These are phyloP conservation scores for Heterobasidion annosum DNA, from an alignment of 1,284 basidiomycete species.

Conservation along the genomic window DNA sequence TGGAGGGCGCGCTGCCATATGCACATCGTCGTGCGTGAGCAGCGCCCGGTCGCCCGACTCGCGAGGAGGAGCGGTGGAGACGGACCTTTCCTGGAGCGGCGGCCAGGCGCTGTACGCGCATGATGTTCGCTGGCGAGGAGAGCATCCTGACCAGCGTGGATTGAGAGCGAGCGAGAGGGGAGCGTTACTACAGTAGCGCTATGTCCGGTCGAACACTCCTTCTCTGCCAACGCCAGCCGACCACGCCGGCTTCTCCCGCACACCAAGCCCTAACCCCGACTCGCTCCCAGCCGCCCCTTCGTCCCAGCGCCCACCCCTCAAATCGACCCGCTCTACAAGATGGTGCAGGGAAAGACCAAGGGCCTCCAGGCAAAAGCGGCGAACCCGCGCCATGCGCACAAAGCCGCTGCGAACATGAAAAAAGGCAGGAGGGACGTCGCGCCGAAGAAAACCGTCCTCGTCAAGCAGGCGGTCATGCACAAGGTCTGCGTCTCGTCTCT, in stretches of 20 bases:
- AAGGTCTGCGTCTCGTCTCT: slow-evolving; percentile 32
- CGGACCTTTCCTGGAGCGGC: slow-evolving; percentile 6
- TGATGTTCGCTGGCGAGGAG: slow-evolving; percentile 27
- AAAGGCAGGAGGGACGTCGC: slow-evolving; percentile 65
- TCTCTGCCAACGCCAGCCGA: not conserved
- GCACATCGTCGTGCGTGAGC: not conserved
- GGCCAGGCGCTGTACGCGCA: slow-evolving; percentile 40
- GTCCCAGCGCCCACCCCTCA: not conserved
- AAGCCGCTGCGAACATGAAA: slow-evolving; percentile 57
- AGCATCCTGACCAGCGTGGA: slow-evolving; percentile 25
- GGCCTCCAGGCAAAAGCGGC: slow-evolving; percentile 44
- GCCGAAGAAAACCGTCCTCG: slow-evolving; percentile 60
- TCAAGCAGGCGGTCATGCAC: slow-evolving; percentile 64
- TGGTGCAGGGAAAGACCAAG: slow-evolving; percentile 62
- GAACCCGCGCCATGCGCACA: slow-evolving; percentile 47
- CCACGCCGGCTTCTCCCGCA: not conserved
- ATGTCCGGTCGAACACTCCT: too few relatives aligned
- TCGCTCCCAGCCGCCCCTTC: not conserved
- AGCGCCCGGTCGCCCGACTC: not conserved
- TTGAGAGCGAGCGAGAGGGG: not conserved
- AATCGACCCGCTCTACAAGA: slow-evolving; percentile 10
- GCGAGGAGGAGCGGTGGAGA: not conserved
- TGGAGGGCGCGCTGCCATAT: slow-evolving; percentile 56
- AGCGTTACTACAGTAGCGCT: too few relatives aligned
- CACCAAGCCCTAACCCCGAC: slow-evolving; percentile 2